A percentile compares a stretch with the other conserved stretches of the same genome.
Evolutionary conservation across 768 basidiomycete genomes (phyloP).

Genomic region (Lactifluus subvellereus): DNA sequence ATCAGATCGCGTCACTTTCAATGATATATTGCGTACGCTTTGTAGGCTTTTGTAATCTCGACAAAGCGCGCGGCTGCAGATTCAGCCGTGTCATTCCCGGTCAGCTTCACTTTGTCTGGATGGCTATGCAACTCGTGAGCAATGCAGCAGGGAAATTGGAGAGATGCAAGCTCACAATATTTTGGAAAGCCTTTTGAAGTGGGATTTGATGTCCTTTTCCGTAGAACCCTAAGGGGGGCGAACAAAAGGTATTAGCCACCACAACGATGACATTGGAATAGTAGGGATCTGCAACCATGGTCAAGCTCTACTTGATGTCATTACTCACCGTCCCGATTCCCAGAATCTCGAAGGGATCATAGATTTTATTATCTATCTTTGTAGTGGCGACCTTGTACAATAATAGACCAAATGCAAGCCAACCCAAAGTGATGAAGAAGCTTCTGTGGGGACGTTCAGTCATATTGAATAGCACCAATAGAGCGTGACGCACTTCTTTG

Average conservation of each 20-base stretch:
- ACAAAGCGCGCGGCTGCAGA: constrained; percentile 84
- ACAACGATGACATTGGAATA: not conserved
- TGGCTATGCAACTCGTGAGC: constrained; percentile 49
- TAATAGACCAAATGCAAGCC: constrained; percentile 64
- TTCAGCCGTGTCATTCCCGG: constrained; percentile 79
- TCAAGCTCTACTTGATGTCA: not conserved
- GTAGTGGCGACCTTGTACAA: constrained; percentile 57
- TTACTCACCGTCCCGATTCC: constrained; percentile 63
- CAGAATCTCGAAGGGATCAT: constrained; percentile 93
- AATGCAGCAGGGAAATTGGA: not conserved
- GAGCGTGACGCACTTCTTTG: constrained; percentile 16
- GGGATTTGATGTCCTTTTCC: constrained; percentile 92
- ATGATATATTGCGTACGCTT: constrained; percentile 52
- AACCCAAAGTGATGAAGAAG: constrained; percentile 59
- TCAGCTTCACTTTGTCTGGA: constrained; percentile 90
- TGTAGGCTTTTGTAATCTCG: constrained; percentile 95
- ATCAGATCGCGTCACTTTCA: constrained; percentile 3
- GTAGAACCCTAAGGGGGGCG: constrained; percentile 44
- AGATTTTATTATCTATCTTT: constrained; percentile 61
- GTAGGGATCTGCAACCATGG: not conserved
- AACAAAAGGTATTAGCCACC: not conserved
- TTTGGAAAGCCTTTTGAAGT: constrained; percentile 88
- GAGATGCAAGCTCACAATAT: constrained; percentile 53
- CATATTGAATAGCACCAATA: not conserved
- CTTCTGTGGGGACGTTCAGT: constrained; percentile 38